These are phyloP conservation scores for Nakaseomyces sp. DNA, from an alignment of 1,139 yeast genomes.

Conservation along the genomic window DNA sequence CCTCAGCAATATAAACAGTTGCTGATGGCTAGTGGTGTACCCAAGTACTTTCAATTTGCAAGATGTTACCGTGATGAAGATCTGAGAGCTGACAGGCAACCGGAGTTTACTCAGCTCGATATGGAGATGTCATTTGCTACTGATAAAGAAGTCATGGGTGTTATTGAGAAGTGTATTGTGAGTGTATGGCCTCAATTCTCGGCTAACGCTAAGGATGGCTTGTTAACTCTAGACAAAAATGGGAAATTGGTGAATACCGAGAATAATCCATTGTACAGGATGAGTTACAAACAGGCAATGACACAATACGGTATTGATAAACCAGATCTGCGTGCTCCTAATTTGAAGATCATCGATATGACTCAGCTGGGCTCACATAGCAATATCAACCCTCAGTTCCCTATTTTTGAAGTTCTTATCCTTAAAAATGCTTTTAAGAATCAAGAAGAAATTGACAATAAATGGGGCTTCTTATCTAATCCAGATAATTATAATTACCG, in stretches of 20 bases:
- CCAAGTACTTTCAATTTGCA: constrained; percentile 82
- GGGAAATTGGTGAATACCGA: constrained; percentile 20
- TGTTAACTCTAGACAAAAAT: constrained; percentile 21
- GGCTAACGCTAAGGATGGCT: constrained; percentile 11
- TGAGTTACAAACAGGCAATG: constrained; percentile 64
- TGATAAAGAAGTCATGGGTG: constrained; percentile 55
- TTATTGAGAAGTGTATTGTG: constrained; percentile 51
- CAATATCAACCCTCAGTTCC: constrained; percentile 35
- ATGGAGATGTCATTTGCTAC: constrained; percentile 83
- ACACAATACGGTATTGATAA: constrained; percentile 80
- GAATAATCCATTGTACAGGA: constrained; percentile 7
- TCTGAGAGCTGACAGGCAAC: constrained; percentile 88
- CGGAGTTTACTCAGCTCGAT: constrained; percentile 94
- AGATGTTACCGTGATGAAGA: constrained; percentile 95
- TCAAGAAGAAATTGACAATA: constrained; percentile 30
- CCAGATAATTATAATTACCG: constrained; percentile 46
- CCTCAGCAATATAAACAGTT: constrained; percentile 97
- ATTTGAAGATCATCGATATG: constrained; percentile 44
- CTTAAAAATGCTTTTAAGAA: constrained; percentile 41
- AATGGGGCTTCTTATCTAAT: constrained; percentile 38
- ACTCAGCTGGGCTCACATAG: constrained; percentile 30
- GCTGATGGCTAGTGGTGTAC: constrained; percentile 87
- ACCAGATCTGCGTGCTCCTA: constrained; percentile 71
- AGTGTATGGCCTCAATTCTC: constrained; percentile 44
- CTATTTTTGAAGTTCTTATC: constrained; percentile 66